Evolutionary conservation across 768 basidiomycete species (phyloP).

Genomic region (Tephrocybe rancida): DNA sequence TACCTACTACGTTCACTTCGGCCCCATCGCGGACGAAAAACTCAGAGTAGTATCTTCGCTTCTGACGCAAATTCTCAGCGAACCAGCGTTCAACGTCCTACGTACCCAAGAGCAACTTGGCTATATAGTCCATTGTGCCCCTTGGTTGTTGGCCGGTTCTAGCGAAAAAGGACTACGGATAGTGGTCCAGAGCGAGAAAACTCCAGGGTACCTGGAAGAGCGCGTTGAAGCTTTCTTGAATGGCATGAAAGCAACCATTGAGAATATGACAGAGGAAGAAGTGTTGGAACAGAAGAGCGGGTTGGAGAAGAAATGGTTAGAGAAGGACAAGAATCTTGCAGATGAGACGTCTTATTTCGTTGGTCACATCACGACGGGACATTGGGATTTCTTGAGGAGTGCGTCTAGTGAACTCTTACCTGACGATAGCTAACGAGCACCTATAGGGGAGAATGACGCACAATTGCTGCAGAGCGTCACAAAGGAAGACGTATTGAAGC

Average conservation of each 20-base stretch:
- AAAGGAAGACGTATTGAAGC: slow-evolving; percentile 71
- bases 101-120: slow-evolving; percentile 96
- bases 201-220: slow-evolving; percentile 77
- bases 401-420: slow-evolving; percentile 29
- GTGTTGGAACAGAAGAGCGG: slow-evolving; percentile 80
- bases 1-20: slow-evolving; percentile 84
- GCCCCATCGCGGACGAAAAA: slow-evolving; percentile 62
- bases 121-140: slow-evolving; percentile 76
- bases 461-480: slow-evolving; percentile 61
- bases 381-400: slow-evolving; percentile 88
- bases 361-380: slow-evolving; percentile 73
- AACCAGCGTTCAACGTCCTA: slow-evolving; percentile 89
- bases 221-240: slow-evolving; percentile 89
- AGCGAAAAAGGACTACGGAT: slow-evolving; percentile 79
- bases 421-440: slow-evolving; percentile 10
- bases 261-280: slow-evolving; percentile 68
- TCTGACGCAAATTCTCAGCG: slow-evolving; percentile 82
- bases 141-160: slow-evolving; percentile 60
- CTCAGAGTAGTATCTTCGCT: slow-evolving; percentile 70
- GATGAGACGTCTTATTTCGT: slow-evolving; percentile 80
- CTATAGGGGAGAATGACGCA: slow-evolving; percentile 78
- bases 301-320: slow-evolving; percentile 79
- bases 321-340: slow-evolving; percentile 84
- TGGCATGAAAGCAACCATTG: slow-evolving; percentile 67
- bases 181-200: slow-evolving; percentile 86